Conservation (phyloP, 768 basidiomycete species). For the Holtermannia corniformis region DNA sequence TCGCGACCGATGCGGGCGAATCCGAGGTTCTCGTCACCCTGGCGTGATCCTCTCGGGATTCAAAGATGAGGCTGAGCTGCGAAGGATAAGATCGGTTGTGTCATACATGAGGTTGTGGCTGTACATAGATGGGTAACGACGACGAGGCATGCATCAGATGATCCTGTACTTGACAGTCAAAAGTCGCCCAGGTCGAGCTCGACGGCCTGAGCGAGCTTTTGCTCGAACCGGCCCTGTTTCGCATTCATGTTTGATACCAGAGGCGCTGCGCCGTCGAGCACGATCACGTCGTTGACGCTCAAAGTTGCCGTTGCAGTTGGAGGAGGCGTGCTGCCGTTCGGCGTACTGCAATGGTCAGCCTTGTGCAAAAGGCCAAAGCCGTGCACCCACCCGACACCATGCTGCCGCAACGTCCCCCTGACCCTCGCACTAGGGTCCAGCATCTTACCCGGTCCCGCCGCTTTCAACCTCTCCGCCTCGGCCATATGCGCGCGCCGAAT, state of each 20-base stretch:
- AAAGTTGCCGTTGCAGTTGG: conserved; percentile 1
- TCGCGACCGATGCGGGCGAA: no score
- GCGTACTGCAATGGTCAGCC: background rate
- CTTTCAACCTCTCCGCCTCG: conserved; percentile 54
- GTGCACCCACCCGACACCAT: conserved; percentile 3
- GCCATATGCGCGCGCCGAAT: conserved; percentile 32
- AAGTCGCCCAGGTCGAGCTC: conserved; percentile 41
- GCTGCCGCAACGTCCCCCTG: conserved; percentile 52
- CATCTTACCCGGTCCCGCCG: conserved; percentile 51
- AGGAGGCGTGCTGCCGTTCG: background rate
- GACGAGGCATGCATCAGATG: background rate
- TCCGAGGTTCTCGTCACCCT: no score
- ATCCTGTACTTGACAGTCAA: conserved; percentile 3
- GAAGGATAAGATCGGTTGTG: no score
- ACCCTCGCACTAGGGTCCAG: conserved; percentile 51
- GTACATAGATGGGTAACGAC: background rate
- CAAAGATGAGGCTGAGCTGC: no score
- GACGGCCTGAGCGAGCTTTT: conserved; percentile 32
- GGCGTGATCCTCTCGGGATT: no score
- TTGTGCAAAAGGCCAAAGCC: background rate
- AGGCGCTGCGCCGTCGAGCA: conserved; percentile 14
- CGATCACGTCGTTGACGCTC: conserved; percentile 7
- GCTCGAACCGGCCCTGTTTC: conserved; percentile 27
- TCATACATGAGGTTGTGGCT: background rate
- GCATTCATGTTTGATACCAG: conserved; percentile 14